These are phyloP conservation scores for Pilatotrama ljubarskyi DNA, from an alignment of 768 basidiomycete genomes.

Conservation along the genomic window DNA sequence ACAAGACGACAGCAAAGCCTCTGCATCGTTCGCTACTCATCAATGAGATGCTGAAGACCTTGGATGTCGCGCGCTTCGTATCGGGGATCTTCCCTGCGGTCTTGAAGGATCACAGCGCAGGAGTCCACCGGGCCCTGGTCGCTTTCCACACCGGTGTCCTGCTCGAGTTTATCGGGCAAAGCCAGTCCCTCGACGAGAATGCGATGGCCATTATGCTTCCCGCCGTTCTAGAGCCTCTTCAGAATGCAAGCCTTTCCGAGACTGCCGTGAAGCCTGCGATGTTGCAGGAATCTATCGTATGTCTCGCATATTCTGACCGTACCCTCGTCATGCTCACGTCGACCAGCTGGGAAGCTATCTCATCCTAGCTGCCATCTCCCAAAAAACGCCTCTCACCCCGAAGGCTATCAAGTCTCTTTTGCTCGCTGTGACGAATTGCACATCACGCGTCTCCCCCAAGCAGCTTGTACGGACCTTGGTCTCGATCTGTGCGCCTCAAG, in stretches of 20 bases:
- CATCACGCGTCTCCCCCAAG: constrained; percentile 46
- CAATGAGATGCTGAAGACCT: constrained; percentile 67
- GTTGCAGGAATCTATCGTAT: constrained; percentile 55
- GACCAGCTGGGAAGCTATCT: constrained; percentile 71
- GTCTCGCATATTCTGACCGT: constrained; percentile 23
- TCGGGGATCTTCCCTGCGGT: constrained; percentile 62
- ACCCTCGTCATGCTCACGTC: not conserved
- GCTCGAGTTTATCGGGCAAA: constrained; percentile 73
- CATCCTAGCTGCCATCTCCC: constrained; percentile 68
- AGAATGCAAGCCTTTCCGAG: constrained; percentile 18
- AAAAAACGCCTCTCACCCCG: constrained; percentile 58
- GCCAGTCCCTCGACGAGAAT: constrained; percentile 61
- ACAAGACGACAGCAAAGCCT: constrained; percentile 74
- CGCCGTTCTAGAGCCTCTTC: constrained; percentile 60
- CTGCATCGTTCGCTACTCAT: constrained; percentile 74
- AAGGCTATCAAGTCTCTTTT: constrained; percentile 63
- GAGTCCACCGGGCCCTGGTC: constrained; percentile 61
- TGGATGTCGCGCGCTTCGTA: constrained; percentile 73
- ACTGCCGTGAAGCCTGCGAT: constrained; percentile 16
- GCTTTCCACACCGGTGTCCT: constrained; percentile 81
- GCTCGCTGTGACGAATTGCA: constrained; percentile 51
- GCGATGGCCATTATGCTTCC: constrained; percentile 65
- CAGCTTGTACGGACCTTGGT: constrained; percentile 69
- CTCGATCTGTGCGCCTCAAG: constrained; percentile 65
- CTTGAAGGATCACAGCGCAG: constrained; percentile 41